Conservation (phyloP, 2,329 filamentous ascomycete species). For the Bipolaris cookei region DNA sequence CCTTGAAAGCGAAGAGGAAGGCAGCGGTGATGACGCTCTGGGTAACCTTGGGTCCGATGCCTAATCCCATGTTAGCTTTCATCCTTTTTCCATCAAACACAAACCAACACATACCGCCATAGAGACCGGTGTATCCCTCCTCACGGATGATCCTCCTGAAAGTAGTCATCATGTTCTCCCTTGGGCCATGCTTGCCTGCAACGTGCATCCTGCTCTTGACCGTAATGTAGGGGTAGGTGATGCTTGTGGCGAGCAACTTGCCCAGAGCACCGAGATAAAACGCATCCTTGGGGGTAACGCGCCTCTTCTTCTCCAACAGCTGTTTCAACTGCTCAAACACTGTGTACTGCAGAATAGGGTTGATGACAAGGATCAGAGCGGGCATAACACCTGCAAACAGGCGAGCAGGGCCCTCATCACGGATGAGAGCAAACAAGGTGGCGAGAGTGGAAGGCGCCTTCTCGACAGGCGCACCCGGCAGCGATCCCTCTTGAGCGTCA, state of each 20-base stretch:
- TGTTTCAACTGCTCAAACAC: slow-evolving; percentile 99
- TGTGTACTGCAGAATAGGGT: slow-evolving; percentile 98
- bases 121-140: slow-evolving; percentile 90
- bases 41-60: slow-evolving; percentile 93
- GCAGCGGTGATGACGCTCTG: slow-evolving; percentile 97
- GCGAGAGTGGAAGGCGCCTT: slow-evolving; percentile 76
- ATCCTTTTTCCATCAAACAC: background rate
- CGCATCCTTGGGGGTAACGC: slow-evolving; percentile 82
- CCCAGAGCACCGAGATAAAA: slow-evolving; percentile 92
- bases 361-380: slow-evolving; percentile 92
- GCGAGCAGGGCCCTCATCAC: slow-evolving; percentile 81
- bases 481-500: slow-evolving; percentile 51
- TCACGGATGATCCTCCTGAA: slow-evolving; percentile 81
- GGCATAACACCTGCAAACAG: slow-evolving; percentile 93
- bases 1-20: slow-evolving; percentile 97
- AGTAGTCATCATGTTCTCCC: slow-evolving; percentile 79
- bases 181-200: slow-evolving; percentile 74
- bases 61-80: slow-evolving; percentile 54
- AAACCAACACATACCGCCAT: slow-evolving; percentile 71
- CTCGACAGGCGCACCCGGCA: slow-evolving; percentile 57
- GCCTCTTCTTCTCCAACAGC: slow-evolving; percentile 73
- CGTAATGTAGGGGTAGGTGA: slow-evolving; percentile 98
- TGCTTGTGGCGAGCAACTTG: slow-evolving; percentile 89
- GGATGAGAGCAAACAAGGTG: slow-evolving; percentile 80
- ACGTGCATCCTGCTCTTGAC: slow-evolving; percentile 99